Evolutionary conservation across 805 yeast species (phyloP).

Genomic region (Candida morakotiae): DNA sequence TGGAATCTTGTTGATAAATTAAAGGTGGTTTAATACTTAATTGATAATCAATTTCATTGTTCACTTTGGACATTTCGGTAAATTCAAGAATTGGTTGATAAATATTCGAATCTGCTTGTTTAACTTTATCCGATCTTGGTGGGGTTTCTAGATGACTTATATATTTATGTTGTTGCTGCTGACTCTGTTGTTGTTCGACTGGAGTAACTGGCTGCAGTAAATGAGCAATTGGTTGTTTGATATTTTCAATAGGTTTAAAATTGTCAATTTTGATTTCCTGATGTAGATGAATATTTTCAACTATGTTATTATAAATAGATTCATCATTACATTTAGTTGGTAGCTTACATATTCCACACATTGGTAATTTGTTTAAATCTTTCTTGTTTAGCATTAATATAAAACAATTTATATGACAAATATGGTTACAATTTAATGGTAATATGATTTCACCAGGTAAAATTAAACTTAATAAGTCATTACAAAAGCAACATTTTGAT

Average conservation of each 20-base stretch:
- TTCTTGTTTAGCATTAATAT: constrained; percentile 11
- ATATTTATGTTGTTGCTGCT: constrained; percentile 1
- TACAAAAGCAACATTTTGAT: constrained; percentile 16
- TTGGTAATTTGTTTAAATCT: constrained; percentile 10
- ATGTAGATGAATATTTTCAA: constrained; percentile 3
- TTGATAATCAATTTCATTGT: constrained; percentile 2
- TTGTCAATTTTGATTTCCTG: constrained; percentile 3
- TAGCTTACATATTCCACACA: constrained; percentile 13
- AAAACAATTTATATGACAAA: constrained; percentile 24
- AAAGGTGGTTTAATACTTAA: constrained; percentile 8
- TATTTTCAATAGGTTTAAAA: background rate
- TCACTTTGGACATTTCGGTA: background rate
- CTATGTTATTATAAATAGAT: background rate
- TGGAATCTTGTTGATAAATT: constrained; percentile 1
- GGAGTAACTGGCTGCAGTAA: constrained; percentile 2
- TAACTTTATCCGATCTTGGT: constrained; percentile 1
- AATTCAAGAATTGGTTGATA: constrained; percentile 6
- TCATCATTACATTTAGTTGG: constrained; percentile 12
- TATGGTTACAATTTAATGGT: constrained; percentile 20
- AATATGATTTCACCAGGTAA: constrained; percentile 15
- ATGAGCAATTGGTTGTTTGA: background rate
- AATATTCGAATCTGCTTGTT: background rate
- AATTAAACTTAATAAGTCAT: constrained; percentile 11
- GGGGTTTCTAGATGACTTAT: constrained; percentile 1
- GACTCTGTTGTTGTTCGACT: constrained; percentile 2